Conservation (phyloP, 2,329 filamentous ascomycete genomes). For the Botrytis sinoallii region DNA sequence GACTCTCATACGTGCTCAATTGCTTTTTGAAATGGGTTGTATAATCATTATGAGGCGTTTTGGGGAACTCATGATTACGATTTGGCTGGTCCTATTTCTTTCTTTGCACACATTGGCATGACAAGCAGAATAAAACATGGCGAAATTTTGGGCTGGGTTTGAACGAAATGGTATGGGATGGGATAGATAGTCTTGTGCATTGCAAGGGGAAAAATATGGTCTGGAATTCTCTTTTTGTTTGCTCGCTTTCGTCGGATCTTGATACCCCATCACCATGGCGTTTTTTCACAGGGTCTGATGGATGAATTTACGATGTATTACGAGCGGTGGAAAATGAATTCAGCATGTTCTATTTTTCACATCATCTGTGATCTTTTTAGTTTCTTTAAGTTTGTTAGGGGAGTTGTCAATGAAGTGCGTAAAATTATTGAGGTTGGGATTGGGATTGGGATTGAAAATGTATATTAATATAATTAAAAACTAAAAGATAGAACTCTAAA, state of each 20-base stretch:
- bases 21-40: background rate
- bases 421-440: background rate
- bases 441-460: background rate
- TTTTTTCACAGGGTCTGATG: background rate
- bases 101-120: slow-evolving; percentile 5
- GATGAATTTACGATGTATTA: background rate
- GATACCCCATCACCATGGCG: slow-evolving; percentile 5
- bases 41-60: background rate
- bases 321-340: background rate
- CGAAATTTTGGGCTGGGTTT: background rate
- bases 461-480: background rate
- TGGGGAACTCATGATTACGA: background rate
- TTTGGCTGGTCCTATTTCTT: background rate
- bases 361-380: background rate
- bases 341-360: background rate
- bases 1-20: background rate
- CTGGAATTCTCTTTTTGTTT: background rate
- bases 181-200: background rate
- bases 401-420: background rate
- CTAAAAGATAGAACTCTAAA: background rate
- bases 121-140: background rate
- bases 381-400: background rate
- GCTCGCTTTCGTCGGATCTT: background rate
- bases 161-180: background rate
- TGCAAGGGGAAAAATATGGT: background rate